A percentile compares a stretch with the other conserved stretches of the same genome.
These are phyloP conservation scores for Polytolypa hystricis DNA, from an alignment of 2,329 filamentous ascomycete genomes.

Conservation along the genomic window DNA sequence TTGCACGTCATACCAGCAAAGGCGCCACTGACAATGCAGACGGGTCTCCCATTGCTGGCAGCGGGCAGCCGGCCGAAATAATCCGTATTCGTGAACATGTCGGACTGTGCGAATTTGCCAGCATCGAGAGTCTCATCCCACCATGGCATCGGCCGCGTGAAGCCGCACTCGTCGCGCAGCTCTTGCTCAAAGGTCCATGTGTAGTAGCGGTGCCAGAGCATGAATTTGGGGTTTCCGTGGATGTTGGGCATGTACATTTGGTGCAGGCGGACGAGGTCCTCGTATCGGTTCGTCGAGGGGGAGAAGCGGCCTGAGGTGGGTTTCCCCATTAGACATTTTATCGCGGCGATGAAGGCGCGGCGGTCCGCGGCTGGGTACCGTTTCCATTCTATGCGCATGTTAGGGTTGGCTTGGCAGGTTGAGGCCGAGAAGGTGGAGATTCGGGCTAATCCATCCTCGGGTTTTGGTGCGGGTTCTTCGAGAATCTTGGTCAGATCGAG, in stretches of 20 bases:
- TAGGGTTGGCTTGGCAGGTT: background rate
- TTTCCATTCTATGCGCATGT: conserved; percentile 4
- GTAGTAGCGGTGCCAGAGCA: conserved; percentile 7
- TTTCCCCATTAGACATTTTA: conserved; percentile 2
- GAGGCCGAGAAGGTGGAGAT: background rate
- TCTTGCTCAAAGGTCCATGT: conserved; percentile 12
- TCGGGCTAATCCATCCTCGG: background rate
- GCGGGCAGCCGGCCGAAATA: conserved; percentile 4
- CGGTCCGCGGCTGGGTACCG: background rate
- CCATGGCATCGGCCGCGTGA: conserved; percentile 1
- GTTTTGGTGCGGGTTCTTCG: background rate
- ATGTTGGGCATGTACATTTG: conserved; percentile 1
- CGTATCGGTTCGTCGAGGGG: conserved; percentile 2
- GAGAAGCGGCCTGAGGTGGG: conserved; percentile 1
- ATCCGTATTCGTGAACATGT: conserved; percentile 1
- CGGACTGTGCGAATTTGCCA: conserved; percentile 4
- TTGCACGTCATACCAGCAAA: conserved; percentile 5
- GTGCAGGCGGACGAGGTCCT: conserved; percentile 5
- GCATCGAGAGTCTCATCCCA: conserved; percentile 6
- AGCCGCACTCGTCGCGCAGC: conserved; percentile 12
- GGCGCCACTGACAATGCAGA: conserved; percentile 3
- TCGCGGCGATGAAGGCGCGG: conserved; percentile 1
- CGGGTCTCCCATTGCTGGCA: background rate
- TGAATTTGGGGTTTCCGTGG: conserved; percentile 1
- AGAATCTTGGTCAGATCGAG: background rate